phyloP scores from a whole-genome alignment of 768 basidiomycete genomes.

The Neoboletus brunneissimus region DNA sequence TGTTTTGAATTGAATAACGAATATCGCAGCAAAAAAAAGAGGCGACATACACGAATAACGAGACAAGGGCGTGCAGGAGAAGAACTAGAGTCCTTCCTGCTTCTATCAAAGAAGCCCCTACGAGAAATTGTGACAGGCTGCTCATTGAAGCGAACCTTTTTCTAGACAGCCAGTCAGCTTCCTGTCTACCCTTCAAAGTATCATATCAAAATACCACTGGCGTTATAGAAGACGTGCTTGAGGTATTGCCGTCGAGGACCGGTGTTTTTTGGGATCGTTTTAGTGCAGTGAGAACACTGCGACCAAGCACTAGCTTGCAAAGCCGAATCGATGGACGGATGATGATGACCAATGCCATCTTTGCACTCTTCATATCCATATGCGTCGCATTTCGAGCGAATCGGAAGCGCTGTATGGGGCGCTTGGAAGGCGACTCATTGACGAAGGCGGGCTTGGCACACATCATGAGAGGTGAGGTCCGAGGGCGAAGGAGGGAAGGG shows the following conservation, averaged over 20 bases:
- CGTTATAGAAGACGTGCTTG: constrained; percentile 5
- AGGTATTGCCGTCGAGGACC: constrained; percentile 1
- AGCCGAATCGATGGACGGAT: constrained; percentile 23
- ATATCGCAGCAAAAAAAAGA: neutral
- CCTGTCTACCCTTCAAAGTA: neutral
- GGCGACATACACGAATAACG: constrained; percentile 21
- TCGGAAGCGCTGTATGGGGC: constrained; percentile 5
- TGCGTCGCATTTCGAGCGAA: constrained; percentile 12
- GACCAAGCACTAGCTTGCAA: constrained; percentile 17
- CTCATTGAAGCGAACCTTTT: constrained; percentile 29
- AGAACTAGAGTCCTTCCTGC: constrained; percentile 6
- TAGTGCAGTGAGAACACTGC: neutral
- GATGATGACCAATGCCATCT: constrained; percentile 18
- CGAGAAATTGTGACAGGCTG: constrained; percentile 24
- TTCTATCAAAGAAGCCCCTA: constrained; percentile 17
- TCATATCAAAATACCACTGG: constrained; percentile 17
- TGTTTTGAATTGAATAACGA: constrained; percentile 9
- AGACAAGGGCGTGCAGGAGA: constrained; percentile 30
- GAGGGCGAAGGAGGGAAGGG: neutral
- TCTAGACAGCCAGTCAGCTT: constrained; percentile 8
- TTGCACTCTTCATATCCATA: constrained; percentile 18
- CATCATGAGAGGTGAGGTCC: constrained; percentile 10
- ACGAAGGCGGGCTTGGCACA: constrained; percentile 1
- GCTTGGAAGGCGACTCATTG: constrained; percentile 9
- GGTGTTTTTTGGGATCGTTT: constrained; percentile 11